Conservation (phyloP, 805 yeast species). For the Candida xiaguanensis region DNA sequence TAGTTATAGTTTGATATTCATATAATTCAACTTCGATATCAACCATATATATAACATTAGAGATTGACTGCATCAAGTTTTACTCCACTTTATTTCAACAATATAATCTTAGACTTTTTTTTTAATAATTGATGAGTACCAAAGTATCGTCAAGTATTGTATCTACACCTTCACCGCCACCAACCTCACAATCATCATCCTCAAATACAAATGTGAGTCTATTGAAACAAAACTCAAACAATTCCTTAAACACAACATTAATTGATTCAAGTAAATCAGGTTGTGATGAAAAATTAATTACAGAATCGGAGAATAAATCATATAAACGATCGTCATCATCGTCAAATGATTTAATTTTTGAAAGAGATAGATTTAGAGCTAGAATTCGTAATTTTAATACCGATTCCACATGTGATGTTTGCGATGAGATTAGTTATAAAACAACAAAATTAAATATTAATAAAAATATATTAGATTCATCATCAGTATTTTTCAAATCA, state of each 20-base stretch:
- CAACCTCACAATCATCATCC: not conserved
- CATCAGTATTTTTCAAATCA: conserved; percentile 13
- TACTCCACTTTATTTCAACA: conserved; percentile 3
- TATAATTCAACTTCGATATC: too few species aligned
- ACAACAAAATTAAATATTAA: conserved; percentile 32
- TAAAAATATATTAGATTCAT: conserved; percentile 15
- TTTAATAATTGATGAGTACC: not conserved
- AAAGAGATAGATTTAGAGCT: conserved; percentile 40
- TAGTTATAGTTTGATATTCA: too few species aligned
- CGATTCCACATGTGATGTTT: conserved; percentile 24
- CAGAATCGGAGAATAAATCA: too few species aligned
- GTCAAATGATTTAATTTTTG: conserved; percentile 37
- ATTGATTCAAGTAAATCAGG: not conserved
- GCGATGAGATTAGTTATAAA: conserved; percentile 33
- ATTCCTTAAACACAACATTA: not conserved
- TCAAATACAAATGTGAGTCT: not conserved
- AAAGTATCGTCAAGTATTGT: not conserved
- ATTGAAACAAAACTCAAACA: not conserved
- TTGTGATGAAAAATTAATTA: too few species aligned
- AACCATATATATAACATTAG: too few species aligned
- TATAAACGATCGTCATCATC: conserved; percentile 35
- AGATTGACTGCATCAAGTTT: too few species aligned
- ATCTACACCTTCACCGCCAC: conserved; percentile 1
- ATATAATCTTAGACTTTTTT: not conserved
- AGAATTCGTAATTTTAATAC: conserved; percentile 31